Base-by-base conservation (phyloP, 2,329 filamentous ascomycete genomes). In the Talaromyces sp. region DNA sequence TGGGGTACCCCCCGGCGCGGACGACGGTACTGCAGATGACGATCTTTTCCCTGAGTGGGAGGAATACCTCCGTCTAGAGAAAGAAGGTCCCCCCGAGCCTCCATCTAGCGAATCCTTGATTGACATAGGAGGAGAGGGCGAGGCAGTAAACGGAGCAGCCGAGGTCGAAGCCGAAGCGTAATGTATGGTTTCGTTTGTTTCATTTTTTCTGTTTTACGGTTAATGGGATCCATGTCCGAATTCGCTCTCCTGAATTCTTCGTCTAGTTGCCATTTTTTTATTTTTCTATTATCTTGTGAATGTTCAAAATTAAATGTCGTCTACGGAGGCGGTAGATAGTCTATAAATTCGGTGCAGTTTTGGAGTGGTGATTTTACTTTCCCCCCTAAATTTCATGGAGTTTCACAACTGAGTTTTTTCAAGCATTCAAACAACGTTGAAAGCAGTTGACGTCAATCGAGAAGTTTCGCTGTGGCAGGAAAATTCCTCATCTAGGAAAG, bases 21-120 rank as follows among this genome's bases (percentile, higher is more conserved):
- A 76, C 2, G 90, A 92, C 62, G 77, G 76, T 3, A 64, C 66
- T 14, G 79, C 80, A 7, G 83, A 86, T 62, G 89, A 89, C 46
- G 92, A 96, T 2, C 83, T 99, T 67, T 99, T 99, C 78, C 93
- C 93, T 0, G 91, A 97, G 70, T 99, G 94, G 94, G 90, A 96
- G 4, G 89, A 94, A 75, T 97, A 91, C 80, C 72, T 97, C 67
- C 83, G 84, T 70, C 73, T 96, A 63, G 94, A 97, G 79, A 84
- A 83, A 61, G 87, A 92, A 67, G 89, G 89, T 3, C 71, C 76
- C 65, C 61, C 75, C 65, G 64, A 79, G 69, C 68, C 71, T 60
- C 66, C 73, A 62, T 69, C 71, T 21, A 72, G 74, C 50, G 72
- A 70, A 56, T 72, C 74, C 59, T 65, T 80, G 63, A 77, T 79